Evolutionary conservation across 441 rosid genomes (phyloP), one percentile per base, ranked within the genome.

Genomic region (Erysimum cheiri): DNA sequence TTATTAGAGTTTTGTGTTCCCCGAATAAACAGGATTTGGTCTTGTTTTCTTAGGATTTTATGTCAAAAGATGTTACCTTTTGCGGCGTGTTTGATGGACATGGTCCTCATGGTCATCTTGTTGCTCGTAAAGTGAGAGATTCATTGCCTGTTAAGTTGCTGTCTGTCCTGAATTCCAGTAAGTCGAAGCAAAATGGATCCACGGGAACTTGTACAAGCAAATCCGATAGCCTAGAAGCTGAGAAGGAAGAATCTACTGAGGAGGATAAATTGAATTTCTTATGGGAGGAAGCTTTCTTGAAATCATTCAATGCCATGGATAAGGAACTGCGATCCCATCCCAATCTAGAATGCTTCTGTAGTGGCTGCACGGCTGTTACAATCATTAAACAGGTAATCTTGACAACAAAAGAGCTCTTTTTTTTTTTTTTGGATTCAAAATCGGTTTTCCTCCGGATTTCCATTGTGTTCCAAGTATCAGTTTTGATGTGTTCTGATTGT

Each of bases 51-150:
- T 78, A 95, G 99, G 99, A 95, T 81, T 95, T 90, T 82, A 70
- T 87, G 84, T 73, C 85, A 7, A 95, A 90, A 71, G 98, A 92
- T 76, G 85, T 84, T 79, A 92, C 87, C 0, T 90, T 95, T 69
- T 92, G 96, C 55, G 99, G 99, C 32, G 88, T 95, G 7, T 95
- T 95, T 67, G 99, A 95, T 82, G 99, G 99, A 63, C 99, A 95
- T 80, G 99, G 99, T 56, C 99, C 99, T 36, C 88, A 88, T 55
- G 99, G 99, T 55, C 99, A 95, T 83, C 96, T 87, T 48, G 99
- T 95, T 71, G 88, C 99, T 14, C 92, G 92, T 67, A 95, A 88
- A 85, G 99, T 95, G 72, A 87, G 98, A 78, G 99, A 95, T 61
- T 72, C 87, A 60, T 80, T 95, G 73, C 99, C 99, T 14, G 70